A percentile compares a stretch with the other conserved stretches of the same genome.
phyloP scores from a whole-genome alignment of 2,329 filamentous ascomycete genomes.

The Pyrenochaeta sp. region DNA sequence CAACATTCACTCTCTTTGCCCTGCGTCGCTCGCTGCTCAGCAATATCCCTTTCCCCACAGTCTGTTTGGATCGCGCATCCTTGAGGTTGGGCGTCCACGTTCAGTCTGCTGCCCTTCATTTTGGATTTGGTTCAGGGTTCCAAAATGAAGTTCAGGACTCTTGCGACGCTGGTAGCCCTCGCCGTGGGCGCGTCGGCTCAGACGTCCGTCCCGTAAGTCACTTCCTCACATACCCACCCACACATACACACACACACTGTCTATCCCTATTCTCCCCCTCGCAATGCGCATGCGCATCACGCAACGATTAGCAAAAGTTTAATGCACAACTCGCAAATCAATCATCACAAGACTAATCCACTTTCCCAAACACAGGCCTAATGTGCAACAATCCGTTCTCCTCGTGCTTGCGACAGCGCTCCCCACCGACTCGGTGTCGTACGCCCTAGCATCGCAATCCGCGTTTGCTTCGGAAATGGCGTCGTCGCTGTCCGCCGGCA shows the following conservation, averaged over 20 bases:
- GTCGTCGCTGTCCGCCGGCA: slow-evolving; percentile 54
- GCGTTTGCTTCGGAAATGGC: slow-evolving; percentile 53
- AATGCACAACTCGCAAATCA: neutral
- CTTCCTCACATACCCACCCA: too few species aligned
- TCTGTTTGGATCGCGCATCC: slow-evolving; percentile 27
- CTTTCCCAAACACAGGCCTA: slow-evolving; percentile 22
- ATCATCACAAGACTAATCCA: neutral
- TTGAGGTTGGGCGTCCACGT: slow-evolving; percentile 12
- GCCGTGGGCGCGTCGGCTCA: slow-evolving; percentile 37
- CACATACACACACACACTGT: too few species aligned
- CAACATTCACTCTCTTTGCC: slow-evolving; percentile 28
- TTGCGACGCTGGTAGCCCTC: slow-evolving; percentile 40
- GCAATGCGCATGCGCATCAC: neutral
- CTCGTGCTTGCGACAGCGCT: slow-evolving; percentile 56
- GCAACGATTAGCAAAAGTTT: neutral
- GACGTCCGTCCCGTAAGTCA: slow-evolving; percentile 32
- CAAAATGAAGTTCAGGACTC: slow-evolving; percentile 43
- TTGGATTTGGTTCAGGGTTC: slow-evolving; percentile 2
- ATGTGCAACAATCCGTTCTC: slow-evolving; percentile 50
- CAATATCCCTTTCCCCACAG: slow-evolving; percentile 28
- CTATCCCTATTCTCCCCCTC: neutral
- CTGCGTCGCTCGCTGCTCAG: slow-evolving; percentile 19
- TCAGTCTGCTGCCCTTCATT: slow-evolving; percentile 13
- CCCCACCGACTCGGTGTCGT: slow-evolving; percentile 50
- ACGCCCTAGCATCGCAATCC: slow-evolving; percentile 53